Conservation (phyloP, 495 filamentous ascomycete species). For the Penicillium pancosmium region DNA sequence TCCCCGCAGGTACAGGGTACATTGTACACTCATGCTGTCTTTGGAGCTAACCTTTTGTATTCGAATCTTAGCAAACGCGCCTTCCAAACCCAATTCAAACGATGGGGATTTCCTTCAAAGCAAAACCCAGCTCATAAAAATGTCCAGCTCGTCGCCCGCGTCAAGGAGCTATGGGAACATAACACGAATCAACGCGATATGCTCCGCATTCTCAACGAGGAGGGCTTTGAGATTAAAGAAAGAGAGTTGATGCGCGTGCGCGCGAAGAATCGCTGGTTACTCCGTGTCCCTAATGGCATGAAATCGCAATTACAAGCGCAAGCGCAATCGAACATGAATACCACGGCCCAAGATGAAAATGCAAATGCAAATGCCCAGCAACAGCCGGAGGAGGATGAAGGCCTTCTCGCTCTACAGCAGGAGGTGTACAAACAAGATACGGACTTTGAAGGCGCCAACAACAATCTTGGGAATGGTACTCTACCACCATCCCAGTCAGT, state of each 20-base stretch:
- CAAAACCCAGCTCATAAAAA: slow-evolving; percentile 71
- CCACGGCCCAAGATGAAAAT: no score
- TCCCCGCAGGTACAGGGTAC: no score
- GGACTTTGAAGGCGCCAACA: slow-evolving; percentile 28
- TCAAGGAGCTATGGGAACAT: slow-evolving; percentile 75
- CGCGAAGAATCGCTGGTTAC: slow-evolving; percentile 62
- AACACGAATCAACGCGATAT: slow-evolving; percentile 73
- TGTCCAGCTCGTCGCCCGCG: slow-evolving; percentile 61
- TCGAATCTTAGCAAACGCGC: slow-evolving; percentile 61
- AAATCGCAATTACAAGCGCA: slow-evolving; percentile 37
- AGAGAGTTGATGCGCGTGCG: slow-evolving; percentile 69
- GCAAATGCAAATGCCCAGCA: not conserved
- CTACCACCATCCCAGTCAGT: slow-evolving; percentile 12
- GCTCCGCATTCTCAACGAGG: slow-evolving; percentile 65
- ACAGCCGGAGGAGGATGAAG: slow-evolving; percentile 40
- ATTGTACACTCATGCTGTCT: no score
- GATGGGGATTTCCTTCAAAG: slow-evolving; percentile 78
- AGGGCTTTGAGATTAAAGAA: slow-evolving; percentile 73
- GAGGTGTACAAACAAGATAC: slow-evolving; percentile 43
- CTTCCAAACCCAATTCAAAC: slow-evolving; percentile 72
- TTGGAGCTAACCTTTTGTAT: no score
- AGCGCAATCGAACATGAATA: no score
- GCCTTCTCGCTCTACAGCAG: slow-evolving; percentile 43
- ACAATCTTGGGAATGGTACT: not conserved
- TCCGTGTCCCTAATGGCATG: slow-evolving; percentile 62